A percentile compares a stretch with the other conserved stretches of the same genome.
Evolutionary conservation across 148 eudicot species (phyloP).

Genomic region (Cornus suecica): DNA sequence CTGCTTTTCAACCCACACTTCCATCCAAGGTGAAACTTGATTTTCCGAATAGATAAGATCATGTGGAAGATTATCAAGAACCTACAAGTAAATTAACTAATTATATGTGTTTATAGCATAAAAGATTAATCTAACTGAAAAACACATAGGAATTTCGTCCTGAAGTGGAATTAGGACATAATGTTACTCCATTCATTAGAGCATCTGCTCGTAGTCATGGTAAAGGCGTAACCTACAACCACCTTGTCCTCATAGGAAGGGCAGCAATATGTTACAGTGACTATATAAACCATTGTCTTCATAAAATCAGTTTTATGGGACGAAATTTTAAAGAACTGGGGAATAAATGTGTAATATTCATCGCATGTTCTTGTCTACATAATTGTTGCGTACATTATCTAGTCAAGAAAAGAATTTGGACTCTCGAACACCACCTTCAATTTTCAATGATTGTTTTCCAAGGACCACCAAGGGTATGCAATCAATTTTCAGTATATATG

Average conservation of each 20-base stretch:
- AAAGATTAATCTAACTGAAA: not conserved
- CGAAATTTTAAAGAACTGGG: not conserved
- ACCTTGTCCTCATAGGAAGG: not conserved
- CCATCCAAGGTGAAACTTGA: conserved; percentile 94
- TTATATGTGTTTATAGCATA: not conserved
- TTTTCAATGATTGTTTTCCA: not conserved
- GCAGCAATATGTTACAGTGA: not conserved
- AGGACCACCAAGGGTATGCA: not conserved
- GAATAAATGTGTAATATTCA: too few relatives aligned
- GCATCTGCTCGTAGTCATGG: not conserved
- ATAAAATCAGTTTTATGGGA: not conserved
- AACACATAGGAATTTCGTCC: not conserved
- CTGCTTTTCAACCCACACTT: conserved; percentile 90
- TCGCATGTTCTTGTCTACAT: not conserved
- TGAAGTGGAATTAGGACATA: not conserved
- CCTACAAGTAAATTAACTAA: conserved; percentile 36
- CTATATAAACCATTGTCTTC: not conserved
- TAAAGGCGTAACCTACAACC: not conserved
- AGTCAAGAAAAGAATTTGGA: not conserved
- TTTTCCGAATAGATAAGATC: conserved; percentile 79
- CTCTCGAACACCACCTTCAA: not conserved
- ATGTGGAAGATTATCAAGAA: conserved; percentile 99
- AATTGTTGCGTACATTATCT: not conserved
- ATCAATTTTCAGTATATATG: not conserved
- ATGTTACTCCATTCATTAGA: not conserved